These are phyloP conservation scores for Corymbia maculata DNA, from an alignment of 345 rosid species.

Conservation along the genomic window DNA sequence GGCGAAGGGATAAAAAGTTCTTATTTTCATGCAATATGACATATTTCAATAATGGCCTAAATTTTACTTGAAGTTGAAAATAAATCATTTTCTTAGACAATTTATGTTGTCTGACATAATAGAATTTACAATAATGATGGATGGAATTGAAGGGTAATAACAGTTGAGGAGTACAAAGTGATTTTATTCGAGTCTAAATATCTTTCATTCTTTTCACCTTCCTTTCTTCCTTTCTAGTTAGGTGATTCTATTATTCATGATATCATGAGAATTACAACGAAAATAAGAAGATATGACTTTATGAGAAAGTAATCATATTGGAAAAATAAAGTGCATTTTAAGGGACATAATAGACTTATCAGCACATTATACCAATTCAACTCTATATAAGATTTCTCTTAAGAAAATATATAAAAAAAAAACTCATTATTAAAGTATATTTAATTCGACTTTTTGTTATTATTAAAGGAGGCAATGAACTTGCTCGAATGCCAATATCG, in stretches of 20 bases:
- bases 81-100: not conserved
- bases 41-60: not conserved
- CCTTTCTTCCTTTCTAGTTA: not conserved
- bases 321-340: not conserved
- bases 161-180: not conserved
- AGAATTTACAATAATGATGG: not conserved
- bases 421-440: not conserved
- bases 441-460: not conserved
- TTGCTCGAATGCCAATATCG: not conserved
- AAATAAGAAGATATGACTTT: not conserved
- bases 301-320: not conserved
- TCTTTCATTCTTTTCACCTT: not conserved
- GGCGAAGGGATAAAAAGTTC: not conserved
- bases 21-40: not conserved
- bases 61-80: not conserved
- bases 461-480: not conserved
- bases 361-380: not conserved
- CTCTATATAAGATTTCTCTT: not conserved
- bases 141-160: not conserved
- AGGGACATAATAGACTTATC: not conserved
- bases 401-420: not conserved
- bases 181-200: not conserved
- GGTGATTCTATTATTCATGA: not conserved
- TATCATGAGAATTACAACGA: not conserved
- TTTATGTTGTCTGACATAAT: not conserved